These are phyloP conservation scores for Euryodendron excelsum DNA, from an alignment of 148 eudicot species.

Conservation along the genomic window DNA sequence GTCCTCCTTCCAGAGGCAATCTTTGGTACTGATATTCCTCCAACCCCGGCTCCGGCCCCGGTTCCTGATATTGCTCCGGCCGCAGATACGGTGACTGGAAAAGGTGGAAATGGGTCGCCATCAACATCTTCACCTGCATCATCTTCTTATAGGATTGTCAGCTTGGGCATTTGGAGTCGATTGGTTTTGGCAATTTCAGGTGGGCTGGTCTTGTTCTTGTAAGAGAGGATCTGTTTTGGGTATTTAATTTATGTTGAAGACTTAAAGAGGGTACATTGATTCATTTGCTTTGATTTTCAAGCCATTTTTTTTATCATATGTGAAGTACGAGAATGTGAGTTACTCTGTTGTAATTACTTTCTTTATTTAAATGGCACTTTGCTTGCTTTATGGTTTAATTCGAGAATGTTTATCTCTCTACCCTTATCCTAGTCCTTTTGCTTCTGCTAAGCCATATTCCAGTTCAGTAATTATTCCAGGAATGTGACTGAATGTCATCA, in stretches of 20 bases:
- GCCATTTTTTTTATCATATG: constrained; percentile 17
- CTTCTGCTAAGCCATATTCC: neutral
- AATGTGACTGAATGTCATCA: too few species aligned
- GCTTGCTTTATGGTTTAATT: constrained; percentile 8
- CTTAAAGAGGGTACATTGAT: constrained; percentile 18
- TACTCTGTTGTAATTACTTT: constrained; percentile 1
- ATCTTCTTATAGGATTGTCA: constrained; percentile 15
- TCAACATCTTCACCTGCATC: constrained; percentile 35
- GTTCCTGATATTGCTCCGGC: constrained; percentile 51
- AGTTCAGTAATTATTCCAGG: too few species aligned
- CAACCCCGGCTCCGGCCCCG: constrained; percentile 80
- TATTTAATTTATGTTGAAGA: constrained; percentile 30
- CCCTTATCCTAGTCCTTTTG: too few species aligned
- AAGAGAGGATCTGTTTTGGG: constrained; percentile 17
- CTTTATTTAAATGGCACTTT: constrained; percentile 3
- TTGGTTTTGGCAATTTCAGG: constrained; percentile 41
- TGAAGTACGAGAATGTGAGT: constrained; percentile 11
- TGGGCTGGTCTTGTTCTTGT: constrained; percentile 38
- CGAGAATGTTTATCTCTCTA: too few species aligned
- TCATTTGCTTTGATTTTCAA: constrained; percentile 37
- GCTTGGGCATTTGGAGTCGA: constrained; percentile 30
- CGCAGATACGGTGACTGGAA: constrained; percentile 49
- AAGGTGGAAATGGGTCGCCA: constrained; percentile 20
- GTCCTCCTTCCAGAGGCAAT: constrained; percentile 88
- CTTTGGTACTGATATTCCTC: constrained; percentile 89